A percentile compares a stretch with the other conserved stretches of the same genome.
Conservation (phyloP, 352 stramenopile species). For the Phytophthora tentaculata region DNA sequence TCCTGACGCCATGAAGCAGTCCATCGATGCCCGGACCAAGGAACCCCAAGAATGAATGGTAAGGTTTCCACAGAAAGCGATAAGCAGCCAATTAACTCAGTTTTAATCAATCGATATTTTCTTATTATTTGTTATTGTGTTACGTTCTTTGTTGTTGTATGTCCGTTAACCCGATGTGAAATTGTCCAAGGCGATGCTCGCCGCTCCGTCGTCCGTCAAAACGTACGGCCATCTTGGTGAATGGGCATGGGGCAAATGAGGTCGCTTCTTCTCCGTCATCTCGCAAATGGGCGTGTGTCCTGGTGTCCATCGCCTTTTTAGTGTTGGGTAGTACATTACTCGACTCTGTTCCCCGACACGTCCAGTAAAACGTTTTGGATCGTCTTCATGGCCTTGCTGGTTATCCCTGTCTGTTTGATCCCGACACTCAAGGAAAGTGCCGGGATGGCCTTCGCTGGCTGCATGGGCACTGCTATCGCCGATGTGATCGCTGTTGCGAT, state of each 20-base stretch:
- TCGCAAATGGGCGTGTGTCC: conserved; percentile 25
- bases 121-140: too few species aligned
- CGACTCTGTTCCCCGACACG: conserved; percentile 21
- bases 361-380: conserved; percentile 33
- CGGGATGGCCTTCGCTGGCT: conserved; percentile 23
- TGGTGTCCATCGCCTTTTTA: conserved; percentile 21
- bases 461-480: conserved; percentile 23
- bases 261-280: conserved; percentile 24
- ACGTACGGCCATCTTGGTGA: conserved; percentile 27
- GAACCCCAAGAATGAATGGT: too few species aligned
- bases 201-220: conserved; percentile 20
- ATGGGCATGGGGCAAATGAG: conserved; percentile 24
- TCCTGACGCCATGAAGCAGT: too few species aligned
- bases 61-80: too few species aligned
- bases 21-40: too few species aligned
- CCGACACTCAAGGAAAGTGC: conserved; percentile 28
- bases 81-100: too few species aligned
- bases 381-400: conserved; percentile 26
- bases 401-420: conserved; percentile 26
- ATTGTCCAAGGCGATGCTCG: conserved; percentile 23
- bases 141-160: too few species aligned
- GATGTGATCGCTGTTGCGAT: conserved; percentile 24
- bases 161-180: too few species aligned
- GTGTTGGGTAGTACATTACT: conserved; percentile 22
- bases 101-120: too few species aligned